Base-by-base conservation (phyloP, 2,329 filamentous ascomycete genomes). In the Ophiostoma ulmi region DNA sequence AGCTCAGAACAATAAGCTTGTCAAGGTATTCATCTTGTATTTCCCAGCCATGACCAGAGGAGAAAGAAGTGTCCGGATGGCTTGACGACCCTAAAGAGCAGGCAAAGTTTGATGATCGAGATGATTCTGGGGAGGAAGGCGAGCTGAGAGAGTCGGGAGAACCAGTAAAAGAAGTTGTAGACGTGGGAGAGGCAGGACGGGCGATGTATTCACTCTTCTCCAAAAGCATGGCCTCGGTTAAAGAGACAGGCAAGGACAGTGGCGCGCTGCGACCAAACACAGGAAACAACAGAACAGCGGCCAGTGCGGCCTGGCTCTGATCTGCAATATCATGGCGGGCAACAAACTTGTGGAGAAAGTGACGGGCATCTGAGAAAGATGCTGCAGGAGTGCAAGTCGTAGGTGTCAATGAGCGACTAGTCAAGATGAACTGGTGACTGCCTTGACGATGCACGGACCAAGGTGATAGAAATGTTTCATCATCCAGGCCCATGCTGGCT, bases 1-100 rank as follows among this genome's bases (percentile, higher is more conserved):
- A 77, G 69, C 76, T 77, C 35, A 76, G 61, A 52, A 74, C 75
- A 7, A 78, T 71, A 64, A 78, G 75, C 64, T 72, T 73, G 65
- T 76, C 74, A 17, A 67, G 39, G n/a, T 64, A 68, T 26, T 41
- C 38, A 38, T 61, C 39, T n/a, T 48, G 52, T 14, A 68, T 36
- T 26, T 68, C 14, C 70, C 68, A 72, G 70, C 48, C 11, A 6
- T 5, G 13, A 5, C 11, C 38, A 44, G 5, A 7, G 65, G 36
- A 44, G 41, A 44, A 44, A 3, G 41, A 44, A 5, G 41, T 44
- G 41, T 44, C 41, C 3, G 41, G 41, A 11, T 11, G 17, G 41
- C 41, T 44, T 17, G 41, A 44, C 4, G 13, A 44, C 3, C 13
- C 41, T 44, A 14, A 14, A 14, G 41, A 44, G 8, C 41, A 11